These are phyloP conservation scores for Colletotrichum euphorbiae DNA, from an alignment of 2,329 filamentous ascomycete species.

Conservation along the genomic window DNA sequence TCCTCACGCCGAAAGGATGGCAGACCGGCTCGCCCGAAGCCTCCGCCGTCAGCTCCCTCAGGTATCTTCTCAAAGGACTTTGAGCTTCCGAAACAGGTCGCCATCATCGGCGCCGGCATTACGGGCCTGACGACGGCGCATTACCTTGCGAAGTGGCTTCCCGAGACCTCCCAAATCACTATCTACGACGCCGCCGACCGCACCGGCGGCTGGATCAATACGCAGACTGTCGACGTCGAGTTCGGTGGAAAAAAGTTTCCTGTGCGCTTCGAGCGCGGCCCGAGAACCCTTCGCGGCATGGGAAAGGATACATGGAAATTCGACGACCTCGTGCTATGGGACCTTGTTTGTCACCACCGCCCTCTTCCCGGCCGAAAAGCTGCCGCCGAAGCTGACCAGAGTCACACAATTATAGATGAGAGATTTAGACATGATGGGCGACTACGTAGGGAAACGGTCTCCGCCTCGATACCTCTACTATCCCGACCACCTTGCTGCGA, in stretches of 20 bases:
- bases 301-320: slow-evolving; percentile 54
- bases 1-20: background rate
- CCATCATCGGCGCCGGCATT: slow-evolving; percentile 83
- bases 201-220: slow-evolving; percentile 87
- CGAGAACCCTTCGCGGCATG: slow-evolving; percentile 77
- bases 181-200: slow-evolving; percentile 79
- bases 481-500: slow-evolving; percentile 71
- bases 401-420: slow-evolving; percentile 5
- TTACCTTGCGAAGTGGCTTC: slow-evolving; percentile 77
- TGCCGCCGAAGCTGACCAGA: slow-evolving; percentile 1
- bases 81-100: slow-evolving; percentile 57
- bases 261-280: slow-evolving; percentile 85
- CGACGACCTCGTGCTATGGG: slow-evolving; percentile 75
- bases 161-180: slow-evolving; percentile 74
- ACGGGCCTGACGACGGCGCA: slow-evolving; percentile 84
- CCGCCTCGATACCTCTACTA: slow-evolving; percentile 83
- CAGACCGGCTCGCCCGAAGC: background rate
- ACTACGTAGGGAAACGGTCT: slow-evolving; percentile 20
- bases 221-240: slow-evolving; percentile 68
- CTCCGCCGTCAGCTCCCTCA: background rate
- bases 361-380: slow-evolving; percentile 18
- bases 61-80: background rate
- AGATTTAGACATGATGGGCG: slow-evolving; percentile 27
- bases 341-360: slow-evolving; percentile 68
- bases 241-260: slow-evolving; percentile 64